Conservation (phyloP, 2,329 filamentous ascomycete species). For the Arthrinium puccinioides region DNA sequence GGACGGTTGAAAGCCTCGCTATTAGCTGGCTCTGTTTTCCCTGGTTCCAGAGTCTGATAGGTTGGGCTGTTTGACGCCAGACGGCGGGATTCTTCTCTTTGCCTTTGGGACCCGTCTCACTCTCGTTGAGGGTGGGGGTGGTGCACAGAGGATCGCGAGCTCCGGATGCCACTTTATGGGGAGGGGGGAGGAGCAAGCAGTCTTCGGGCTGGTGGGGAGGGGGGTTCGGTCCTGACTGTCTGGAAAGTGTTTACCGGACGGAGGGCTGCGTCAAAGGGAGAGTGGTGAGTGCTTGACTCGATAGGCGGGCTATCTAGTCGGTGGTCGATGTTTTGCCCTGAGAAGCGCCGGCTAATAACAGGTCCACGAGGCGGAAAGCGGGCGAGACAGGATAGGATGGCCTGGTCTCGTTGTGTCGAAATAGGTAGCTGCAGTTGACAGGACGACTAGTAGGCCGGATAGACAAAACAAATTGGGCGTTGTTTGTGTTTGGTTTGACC, state of each 20-base stretch:
- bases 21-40: conserved; percentile 6
- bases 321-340: conserved; percentile 1
- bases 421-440: conserved; percentile 1
- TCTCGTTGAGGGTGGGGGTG: neutral
- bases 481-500: too few species aligned
- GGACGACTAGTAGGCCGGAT: too few species aligned
- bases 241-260: neutral
- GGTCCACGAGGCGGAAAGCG: conserved; percentile 2
- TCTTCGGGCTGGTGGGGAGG: conserved; percentile 1
- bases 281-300: conserved; percentile 2
- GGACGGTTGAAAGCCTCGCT: conserved; percentile 10
- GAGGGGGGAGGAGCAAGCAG: neutral
- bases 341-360: too few species aligned
- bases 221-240: conserved; percentile 1
- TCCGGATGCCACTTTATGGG: neutral
- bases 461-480: too few species aligned
- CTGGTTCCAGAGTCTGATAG: conserved; percentile 9
- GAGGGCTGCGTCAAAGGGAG: conserved; percentile 1
- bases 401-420: neutral
- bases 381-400: conserved; percentile 1
- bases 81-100: too few species aligned
- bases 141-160: too few species aligned
- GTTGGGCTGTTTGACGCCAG: conserved; percentile 4
- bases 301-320: neutral
- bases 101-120: conserved; percentile 2